Evolutionary conservation across 306 rosid genomes (phyloP), one percentile per base, ranked within the genome.

Genomic region (Cucurbita ficifolia): DNA sequence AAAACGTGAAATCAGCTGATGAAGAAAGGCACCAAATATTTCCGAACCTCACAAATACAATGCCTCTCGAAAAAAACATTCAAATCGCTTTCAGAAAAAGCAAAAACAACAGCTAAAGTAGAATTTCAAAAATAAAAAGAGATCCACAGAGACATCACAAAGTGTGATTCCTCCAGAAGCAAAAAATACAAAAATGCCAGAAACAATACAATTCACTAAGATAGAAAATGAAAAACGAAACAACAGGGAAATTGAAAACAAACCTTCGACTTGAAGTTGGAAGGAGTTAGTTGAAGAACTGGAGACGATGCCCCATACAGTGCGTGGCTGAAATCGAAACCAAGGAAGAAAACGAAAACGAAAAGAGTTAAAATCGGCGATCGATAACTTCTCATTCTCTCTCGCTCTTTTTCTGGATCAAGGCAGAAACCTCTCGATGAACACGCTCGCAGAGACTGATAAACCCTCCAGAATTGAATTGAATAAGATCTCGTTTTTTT

Each of bases 261-360:
- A 45, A 91, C 99, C 97, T 95, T 91, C 75, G 97, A 85, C 90
- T 95, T 91, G 89, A 95, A 95, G 84, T 95, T 95, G 64, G 97
- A 82, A 9, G 97, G 85, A 80, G 87, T 88, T 38, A 95, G 92
- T 86, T 91, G 97, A 84, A 95, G 71, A 65, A 95, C 99, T 4
- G 99, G 97, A 39, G 99, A 83, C 1, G 99, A 95, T 0, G 97
- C 57, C 38, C 96, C 99, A 69, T 95, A 95, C 38, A 95, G 91
- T 2, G 99, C 97, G 46, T 81, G 57, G 59, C 93, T 87, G 74
- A 75, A 75, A 39, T 68, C 43, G 63, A 85, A 79, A 64, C 70
- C 54, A 36, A 70, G 75, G 68, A 79, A 36, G 21, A 80, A 58
- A 7, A 79, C 17, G 33, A 85, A 50, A 24, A 83, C 29, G 4